Percentiles rank a stretch among this genome's conserved stretches.
Conservation (phyloP, 2,329 filamentous ascomycete genomes). For the Dactylellina sp. region DNA sequence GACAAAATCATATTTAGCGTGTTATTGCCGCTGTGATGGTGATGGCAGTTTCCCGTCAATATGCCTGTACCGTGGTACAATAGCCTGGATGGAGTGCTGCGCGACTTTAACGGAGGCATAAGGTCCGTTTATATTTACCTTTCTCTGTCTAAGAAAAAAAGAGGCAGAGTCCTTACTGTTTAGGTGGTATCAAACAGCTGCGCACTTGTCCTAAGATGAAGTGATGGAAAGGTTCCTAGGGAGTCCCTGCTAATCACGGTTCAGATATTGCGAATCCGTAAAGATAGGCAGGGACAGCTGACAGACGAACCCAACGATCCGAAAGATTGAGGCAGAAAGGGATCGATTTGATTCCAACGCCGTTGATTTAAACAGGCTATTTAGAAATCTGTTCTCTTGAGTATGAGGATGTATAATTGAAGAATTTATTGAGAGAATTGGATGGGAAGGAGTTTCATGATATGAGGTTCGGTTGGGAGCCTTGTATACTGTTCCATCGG, state of each 20-base stretch:
- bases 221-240: slow-evolving; percentile 30
- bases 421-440: not conserved
- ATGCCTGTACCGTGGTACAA: slow-evolving; percentile 30
- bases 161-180: slow-evolving; percentile 13
- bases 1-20: not conserved
- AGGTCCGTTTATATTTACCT: slow-evolving; percentile 18
- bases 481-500: too few relatives aligned
- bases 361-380: slow-evolving; percentile 40
- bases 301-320: slow-evolving; percentile 10
- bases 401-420: slow-evolving; percentile 1
- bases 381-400: slow-evolving; percentile 9
- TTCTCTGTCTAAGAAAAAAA: slow-evolving; percentile 26
- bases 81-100: slow-evolving; percentile 24
- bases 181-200: slow-evolving; percentile 25
- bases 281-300: slow-evolving; percentile 28
- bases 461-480: too few relatives aligned
- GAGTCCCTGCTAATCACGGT: slow-evolving; percentile 55
- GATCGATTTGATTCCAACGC: slow-evolving; percentile 29
- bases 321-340: slow-evolving; percentile 36
- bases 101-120: slow-evolving; percentile 34
- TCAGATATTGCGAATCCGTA: slow-evolving; percentile 44
- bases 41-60: not conserved
- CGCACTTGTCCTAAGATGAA: slow-evolving; percentile 28
- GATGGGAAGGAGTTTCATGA: too few relatives aligned
- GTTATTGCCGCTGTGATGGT: not conserved